Conservation (phyloP, 1,284 basidiomycete genomes). For the Apiotrichum akiyoshidainum region DNA sequence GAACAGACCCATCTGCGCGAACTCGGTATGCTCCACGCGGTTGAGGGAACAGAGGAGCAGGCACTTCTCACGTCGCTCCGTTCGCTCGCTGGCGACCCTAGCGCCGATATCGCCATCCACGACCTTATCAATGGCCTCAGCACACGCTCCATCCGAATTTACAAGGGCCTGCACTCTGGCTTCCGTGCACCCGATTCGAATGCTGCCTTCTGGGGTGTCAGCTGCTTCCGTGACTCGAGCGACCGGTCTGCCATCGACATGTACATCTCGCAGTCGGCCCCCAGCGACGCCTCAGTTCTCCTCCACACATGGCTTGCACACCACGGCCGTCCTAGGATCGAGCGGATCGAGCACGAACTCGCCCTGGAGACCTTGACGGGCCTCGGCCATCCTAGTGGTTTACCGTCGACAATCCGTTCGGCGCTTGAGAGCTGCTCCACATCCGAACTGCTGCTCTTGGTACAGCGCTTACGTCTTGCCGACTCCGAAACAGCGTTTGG, state of each 20-base stretch:
- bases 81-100: constrained; percentile 2
- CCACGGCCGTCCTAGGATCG: background rate
- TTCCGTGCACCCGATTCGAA: constrained; percentile 9
- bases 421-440: constrained; percentile 7
- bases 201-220: constrained; percentile 13
- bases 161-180: constrained; percentile 16
- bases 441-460: constrained; percentile 5
- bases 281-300: constrained; percentile 12
- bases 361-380: constrained; percentile 8
- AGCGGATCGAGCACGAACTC: constrained; percentile 9
- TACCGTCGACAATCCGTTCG: constrained; percentile 4
- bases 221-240: background rate
- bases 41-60: constrained; percentile 10
- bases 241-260: constrained; percentile 6
- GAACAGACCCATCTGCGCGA: constrained; percentile 10
- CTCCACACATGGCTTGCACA: constrained; percentile 16
- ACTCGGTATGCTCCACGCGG: constrained; percentile 11
- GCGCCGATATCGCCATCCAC: constrained; percentile 5
- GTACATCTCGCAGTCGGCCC: constrained; percentile 10
- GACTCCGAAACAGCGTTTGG: background rate
- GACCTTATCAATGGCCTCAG: constrained; percentile 8
- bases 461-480: constrained; percentile 5
- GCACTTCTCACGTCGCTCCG: constrained; percentile 3
- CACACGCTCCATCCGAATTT: constrained; percentile 4
- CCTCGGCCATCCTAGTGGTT: constrained; percentile 1